These are phyloP conservation scores for Leishmania aethiopica DNA, from an alignment of 208 protist genomes.

Conservation along the genomic window DNA sequence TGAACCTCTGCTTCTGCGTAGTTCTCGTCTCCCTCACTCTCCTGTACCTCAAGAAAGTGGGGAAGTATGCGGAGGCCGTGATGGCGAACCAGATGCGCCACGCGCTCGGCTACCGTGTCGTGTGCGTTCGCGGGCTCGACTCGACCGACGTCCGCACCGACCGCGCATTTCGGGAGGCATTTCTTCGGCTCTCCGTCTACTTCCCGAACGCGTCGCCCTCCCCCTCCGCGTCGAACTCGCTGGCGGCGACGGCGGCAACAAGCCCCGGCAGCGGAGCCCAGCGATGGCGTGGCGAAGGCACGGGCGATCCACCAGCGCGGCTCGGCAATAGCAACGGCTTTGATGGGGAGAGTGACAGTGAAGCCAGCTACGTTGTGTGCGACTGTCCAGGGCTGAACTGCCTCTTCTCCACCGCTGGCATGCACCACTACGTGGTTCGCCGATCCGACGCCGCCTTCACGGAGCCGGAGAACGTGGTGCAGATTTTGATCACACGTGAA, in stretches of 20 bases:
- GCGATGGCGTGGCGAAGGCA: neutral
- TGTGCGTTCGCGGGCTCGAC: constrained; percentile 66
- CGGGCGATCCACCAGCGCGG: neutral
- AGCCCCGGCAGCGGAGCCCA: neutral
- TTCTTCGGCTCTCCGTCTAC: constrained; percentile 55
- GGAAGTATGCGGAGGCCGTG: constrained; percentile 54
- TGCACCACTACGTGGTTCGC: constrained; percentile 52
- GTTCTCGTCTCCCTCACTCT: constrained; percentile 52
- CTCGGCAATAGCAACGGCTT: constrained; percentile 9
- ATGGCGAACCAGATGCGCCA: constrained; percentile 69
- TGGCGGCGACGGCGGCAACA: constrained; percentile 1
- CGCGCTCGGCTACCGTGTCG: constrained; percentile 79
- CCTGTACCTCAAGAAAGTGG: constrained; percentile 48
- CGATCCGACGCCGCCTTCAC: constrained; percentile 61
- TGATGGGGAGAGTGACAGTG: constrained; percentile 17
- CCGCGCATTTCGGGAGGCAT: constrained; percentile 35
- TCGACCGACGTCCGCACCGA: constrained; percentile 38
- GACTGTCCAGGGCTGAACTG: constrained; percentile 62
- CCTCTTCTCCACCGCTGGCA: constrained; percentile 59
- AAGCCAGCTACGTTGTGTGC: constrained; percentile 38
- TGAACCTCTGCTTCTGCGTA: constrained; percentile 71
- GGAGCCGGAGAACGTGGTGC: constrained; percentile 42
- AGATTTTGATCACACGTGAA: constrained; percentile 71
- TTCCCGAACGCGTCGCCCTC: constrained; percentile 31
- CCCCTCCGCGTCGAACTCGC: neutral